These are phyloP conservation scores for Cystobasidium pallidum DNA, from an alignment of 1,284 basidiomycete genomes.

Conservation along the genomic window DNA sequence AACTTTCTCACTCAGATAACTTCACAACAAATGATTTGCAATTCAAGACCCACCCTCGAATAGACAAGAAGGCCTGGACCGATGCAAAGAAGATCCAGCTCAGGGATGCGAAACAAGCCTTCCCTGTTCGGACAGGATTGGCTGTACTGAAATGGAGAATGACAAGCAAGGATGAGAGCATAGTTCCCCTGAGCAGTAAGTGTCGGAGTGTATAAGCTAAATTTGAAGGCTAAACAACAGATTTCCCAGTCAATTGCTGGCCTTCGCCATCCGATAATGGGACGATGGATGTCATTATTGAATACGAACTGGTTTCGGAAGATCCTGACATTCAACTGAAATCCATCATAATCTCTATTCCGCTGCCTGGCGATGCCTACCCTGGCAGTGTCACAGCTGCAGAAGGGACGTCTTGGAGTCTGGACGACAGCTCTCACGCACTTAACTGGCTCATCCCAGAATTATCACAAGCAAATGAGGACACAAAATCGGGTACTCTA, in stretches of 20 bases:
- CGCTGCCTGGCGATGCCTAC: constrained; percentile 82
- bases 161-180: constrained; percentile 84
- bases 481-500: constrained; percentile 72
- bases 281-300: constrained; percentile 88
- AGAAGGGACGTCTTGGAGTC: constrained; percentile 75
- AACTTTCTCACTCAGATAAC: constrained; percentile 67
- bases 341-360: constrained; percentile 86
- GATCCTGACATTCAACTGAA: constrained; percentile 67
- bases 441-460: constrained; percentile 79
- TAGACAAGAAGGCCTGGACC: constrained; percentile 78
- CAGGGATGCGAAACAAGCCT: constrained; percentile 78
- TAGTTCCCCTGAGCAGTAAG: constrained; percentile 86
- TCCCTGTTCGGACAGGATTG: constrained; percentile 83
- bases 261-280: constrained; percentile 88
- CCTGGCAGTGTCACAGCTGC: constrained; percentile 72
- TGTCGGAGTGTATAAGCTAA: constrained; percentile 43
- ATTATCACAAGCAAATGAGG: constrained; percentile 63
- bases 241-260: constrained; percentile 85
- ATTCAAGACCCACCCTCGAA: constrained; percentile 96
- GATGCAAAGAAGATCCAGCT: constrained; percentile 74
- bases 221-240: neutral
- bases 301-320: constrained; percentile 92
- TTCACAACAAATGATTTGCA: constrained; percentile 74
- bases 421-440: constrained; percentile 75
- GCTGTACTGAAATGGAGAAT: constrained; percentile 93